Evolutionary conservation across 345 rosid genomes (phyloP), one percentile per base, ranked within the genome.

Genomic region (Conringia planisiliqua): DNA sequence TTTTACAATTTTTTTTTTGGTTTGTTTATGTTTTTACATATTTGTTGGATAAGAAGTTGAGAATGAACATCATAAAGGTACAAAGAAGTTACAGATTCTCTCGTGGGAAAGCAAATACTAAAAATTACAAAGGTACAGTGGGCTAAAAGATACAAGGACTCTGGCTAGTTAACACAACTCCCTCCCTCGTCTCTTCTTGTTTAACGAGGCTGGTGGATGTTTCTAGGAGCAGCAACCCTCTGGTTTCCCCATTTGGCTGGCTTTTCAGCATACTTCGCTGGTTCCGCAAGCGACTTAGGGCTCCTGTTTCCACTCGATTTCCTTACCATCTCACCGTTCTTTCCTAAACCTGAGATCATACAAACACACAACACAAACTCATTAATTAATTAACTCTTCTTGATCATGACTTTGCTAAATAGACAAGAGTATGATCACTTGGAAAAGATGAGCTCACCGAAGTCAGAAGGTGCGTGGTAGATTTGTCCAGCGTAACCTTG

Each of bases 161-260:
- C 72, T 57, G 72, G 52, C 77, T 73, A 68, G 73, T 75, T 70
- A 56, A 39, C 11, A 18, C 54, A 51, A 10, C 56, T 4, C 16
- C 16, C 13, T 29, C 55, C 1, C 40, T 35, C 0, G 0, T 60
- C 71, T 22, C 54, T 47, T 54, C 13, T 32, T 0, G 35, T 80
- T 86, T 81, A 83, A 26, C 87, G 88, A 29, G 90, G 88, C 66
- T 85, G 88, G 77, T 83, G 87, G 30, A 85, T 86, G 85, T 67
- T 63, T 65, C 88, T 78, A 9, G 86, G 81, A 58, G 88, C 63
- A 58, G 88, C 68, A 82, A 70, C 56, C 71, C 76, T 82, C 29
- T 78, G 68, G 63, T 74, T 80, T 55, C 77, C 75, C 68, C 75
- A 71, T 76, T 82, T 87, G 1, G 80, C 75, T 16, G 86, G 71